A percentile compares a stretch with the other conserved stretches of the same genome.
Evolutionary conservation across 345 rosid genomes (phyloP).

Genomic region (Mercurialis annua): DNA sequence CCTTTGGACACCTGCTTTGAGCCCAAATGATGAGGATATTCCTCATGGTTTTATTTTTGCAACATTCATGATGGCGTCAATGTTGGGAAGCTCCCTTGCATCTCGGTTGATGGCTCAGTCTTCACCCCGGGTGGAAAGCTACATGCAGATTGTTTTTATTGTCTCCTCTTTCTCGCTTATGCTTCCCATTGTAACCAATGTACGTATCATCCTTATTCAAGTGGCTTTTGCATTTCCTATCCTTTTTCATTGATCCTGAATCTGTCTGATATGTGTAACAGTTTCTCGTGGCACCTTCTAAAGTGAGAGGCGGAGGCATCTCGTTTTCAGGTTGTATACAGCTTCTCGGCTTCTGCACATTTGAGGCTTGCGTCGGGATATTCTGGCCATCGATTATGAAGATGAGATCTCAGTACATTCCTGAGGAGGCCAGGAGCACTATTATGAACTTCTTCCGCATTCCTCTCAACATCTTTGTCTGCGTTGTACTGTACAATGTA

Average conservation of each 20-base stretch:
- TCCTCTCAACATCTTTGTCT: conserved; percentile 88
- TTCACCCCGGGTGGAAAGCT: conserved; percentile 69
- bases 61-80: conserved; percentile 93
- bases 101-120: conserved; percentile 80
- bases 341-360: conserved; percentile 89
- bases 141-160: conserved; percentile 83
- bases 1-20: conserved; percentile 81
- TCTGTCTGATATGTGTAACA: conserved; percentile 28
- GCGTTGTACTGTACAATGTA: conserved; percentile 82
- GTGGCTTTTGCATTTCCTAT: background rate
- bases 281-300: conserved; percentile 69
- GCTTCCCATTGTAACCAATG: conserved; percentile 71
- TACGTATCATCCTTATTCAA: conserved; percentile 27
- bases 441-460: conserved; percentile 96
- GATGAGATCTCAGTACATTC: conserved; percentile 96
- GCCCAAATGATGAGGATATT: conserved; percentile 83
- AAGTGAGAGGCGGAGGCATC: conserved; percentile 67
- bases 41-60: conserved; percentile 98
- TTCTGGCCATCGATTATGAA: conserved; percentile 99
- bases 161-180: conserved; percentile 64
- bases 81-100: conserved; percentile 95
- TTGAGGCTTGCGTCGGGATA: conserved; percentile 89
- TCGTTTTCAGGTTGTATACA: conserved; percentile 64
- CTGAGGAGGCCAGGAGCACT: conserved; percentile 97
- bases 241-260: background rate